Conservation (phyloP, 192 early-diverging fungal genomes). For the Podila horticola region DNA sequence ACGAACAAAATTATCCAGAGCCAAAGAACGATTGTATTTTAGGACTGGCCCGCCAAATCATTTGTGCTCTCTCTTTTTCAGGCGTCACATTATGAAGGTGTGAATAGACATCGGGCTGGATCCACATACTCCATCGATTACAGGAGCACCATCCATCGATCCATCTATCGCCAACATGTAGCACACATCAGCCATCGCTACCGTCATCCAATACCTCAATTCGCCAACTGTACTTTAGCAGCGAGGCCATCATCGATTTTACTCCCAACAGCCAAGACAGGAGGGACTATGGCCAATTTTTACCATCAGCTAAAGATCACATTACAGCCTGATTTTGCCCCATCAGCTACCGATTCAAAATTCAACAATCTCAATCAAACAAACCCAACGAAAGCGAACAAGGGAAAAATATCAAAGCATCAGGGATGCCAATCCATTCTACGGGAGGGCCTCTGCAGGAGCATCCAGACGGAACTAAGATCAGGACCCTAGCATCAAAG, state of each 20-base stretch:
- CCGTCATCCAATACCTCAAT: not conserved
- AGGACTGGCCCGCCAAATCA: not conserved
- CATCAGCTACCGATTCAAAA: too few species aligned
- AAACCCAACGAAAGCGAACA: too few species aligned
- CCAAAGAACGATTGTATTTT: not conserved
- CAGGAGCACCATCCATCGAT: constrained; percentile 4
- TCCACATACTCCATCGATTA: constrained; percentile 1
- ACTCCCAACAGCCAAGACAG: not conserved
- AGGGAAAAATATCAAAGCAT: too few species aligned
- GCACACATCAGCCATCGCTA: not conserved
- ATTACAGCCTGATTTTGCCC: too few species aligned
- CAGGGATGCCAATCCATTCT: too few species aligned
- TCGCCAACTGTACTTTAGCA: not conserved
- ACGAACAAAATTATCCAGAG: not conserved
- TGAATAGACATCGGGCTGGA: not conserved
- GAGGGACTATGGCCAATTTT: constrained; percentile 10
- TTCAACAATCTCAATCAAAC: too few species aligned
- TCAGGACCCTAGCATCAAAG: too few species aligned
- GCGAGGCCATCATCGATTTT: not conserved
- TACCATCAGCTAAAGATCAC: not conserved
- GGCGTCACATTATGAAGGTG: constrained; percentile 12
- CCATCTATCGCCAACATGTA: not conserved
- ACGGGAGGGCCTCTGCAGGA: too few species aligned
- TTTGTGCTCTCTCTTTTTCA: constrained; percentile 1
- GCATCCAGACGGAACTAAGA: too few species aligned